Base-by-base conservation (phyloP, 2,329 filamentous ascomycete genomes). In the Thermochaetoides dissita region DNA sequence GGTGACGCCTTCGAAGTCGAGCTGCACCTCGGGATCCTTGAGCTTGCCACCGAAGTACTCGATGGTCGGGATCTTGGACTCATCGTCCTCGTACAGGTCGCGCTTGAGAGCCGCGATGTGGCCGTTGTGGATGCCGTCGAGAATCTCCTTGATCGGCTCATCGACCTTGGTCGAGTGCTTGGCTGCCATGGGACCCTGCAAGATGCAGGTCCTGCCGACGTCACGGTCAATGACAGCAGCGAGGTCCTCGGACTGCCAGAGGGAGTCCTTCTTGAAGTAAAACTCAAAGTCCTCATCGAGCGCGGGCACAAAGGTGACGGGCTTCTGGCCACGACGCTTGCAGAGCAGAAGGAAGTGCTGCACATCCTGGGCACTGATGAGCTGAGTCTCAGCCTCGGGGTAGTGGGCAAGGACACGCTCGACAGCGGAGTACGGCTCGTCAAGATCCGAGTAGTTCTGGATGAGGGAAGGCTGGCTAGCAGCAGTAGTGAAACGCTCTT, bases 261-360 rank as follows among this genome's bases (percentile, higher is more conserved):
- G 74, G 1, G 91, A 98, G 62, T 98, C 91, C 70, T 98, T 98
- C 79, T 98, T 98, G 81, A 98, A 98, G 70, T 86, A 98, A 66
- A 93, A 94, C 60, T 98, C 91, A 52, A 98, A 98, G 59, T 89
- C 94, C 49, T 94, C 87, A 55, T 98, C 91, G 17, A 98, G 72
- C n/a, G 83, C 72, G 6, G 91, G 91, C 30, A 98, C 88, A 59
- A 98, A 98, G 1, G 89, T 91, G 29, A 93, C 84, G 2, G 91
- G 91, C 73, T 98, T 98, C 69, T 98, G 91, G 34, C 81, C 82
- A 38, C 83, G 84, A 33, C 87, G 81, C 65, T 91, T 81, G 71
- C 88, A 96, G 36, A 98, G 79, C 31, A 94, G 72, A 41, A 98
- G 65, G 72, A 98, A 96, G 65, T 96, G 83, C 65, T 98, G 91